phyloP scores from a whole-genome alignment of 164 flowering plant genomes.

The Brasenia schreberi region DNA sequence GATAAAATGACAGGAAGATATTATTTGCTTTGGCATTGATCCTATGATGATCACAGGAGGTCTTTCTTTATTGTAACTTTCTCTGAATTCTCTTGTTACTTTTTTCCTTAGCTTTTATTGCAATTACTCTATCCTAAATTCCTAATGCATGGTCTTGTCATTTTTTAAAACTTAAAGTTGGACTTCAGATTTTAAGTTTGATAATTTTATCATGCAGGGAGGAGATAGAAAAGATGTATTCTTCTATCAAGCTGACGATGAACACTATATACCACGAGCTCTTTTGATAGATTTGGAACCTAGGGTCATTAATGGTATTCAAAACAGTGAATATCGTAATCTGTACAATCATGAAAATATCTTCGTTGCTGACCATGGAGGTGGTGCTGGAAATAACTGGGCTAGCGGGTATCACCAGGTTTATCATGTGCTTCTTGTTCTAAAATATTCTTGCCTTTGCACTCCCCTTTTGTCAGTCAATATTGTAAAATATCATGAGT shows the following conservation, averaged over 20 bases:
- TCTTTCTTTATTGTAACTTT: background rate
- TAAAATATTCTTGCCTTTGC: too few relatives aligned
- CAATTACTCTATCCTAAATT: background rate
- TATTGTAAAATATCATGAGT: too few relatives aligned
- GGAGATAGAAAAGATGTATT: constrained; percentile 99
- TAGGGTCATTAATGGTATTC: constrained; percentile 93
- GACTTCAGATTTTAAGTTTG: background rate
- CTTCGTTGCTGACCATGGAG: constrained; percentile 88
- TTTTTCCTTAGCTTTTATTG: background rate
- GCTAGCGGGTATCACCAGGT: constrained; percentile 92
- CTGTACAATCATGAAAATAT: constrained; percentile 94
- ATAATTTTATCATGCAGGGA: constrained; percentile 41
- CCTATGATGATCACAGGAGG: background rate
- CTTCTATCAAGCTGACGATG: constrained; percentile 99
- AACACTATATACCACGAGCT: constrained; percentile 95
- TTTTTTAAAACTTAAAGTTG: background rate
- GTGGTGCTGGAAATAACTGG: constrained; percentile 99
- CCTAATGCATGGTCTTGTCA: background rate
- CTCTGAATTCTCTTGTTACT: background rate
- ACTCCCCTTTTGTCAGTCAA: too few relatives aligned
- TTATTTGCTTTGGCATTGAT: background rate
- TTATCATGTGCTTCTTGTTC: background rate
- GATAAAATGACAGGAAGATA: too few relatives aligned
- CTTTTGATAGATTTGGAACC: constrained; percentile 94
- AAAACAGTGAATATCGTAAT: constrained; percentile 87